Evolutionary conservation across 2,329 filamentous ascomycete genomes (phyloP).

Genomic region (Aspergillus sp.): DNA sequence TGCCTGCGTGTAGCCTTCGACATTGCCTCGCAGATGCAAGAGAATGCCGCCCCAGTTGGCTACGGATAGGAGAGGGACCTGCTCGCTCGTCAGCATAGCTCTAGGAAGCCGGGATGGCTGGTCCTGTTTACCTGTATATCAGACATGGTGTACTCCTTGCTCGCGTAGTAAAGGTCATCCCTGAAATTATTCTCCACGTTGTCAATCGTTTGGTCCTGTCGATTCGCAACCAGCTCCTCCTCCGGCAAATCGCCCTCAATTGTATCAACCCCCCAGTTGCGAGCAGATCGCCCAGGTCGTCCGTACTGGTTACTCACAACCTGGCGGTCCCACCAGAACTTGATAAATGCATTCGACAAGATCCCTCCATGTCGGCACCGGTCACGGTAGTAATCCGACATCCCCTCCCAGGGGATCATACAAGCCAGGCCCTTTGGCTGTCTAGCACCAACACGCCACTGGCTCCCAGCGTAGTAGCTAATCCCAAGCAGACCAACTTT

Average conservation of each 20-base stretch:
- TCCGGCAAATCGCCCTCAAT: conserved; percentile 41
- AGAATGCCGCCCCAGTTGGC: conserved; percentile 72
- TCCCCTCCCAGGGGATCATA: conserved; percentile 58
- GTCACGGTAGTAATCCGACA: conserved; percentile 59
- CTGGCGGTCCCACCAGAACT: conserved; percentile 67
- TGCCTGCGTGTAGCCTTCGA: conserved; percentile 63
- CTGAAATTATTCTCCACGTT: conserved; percentile 56
- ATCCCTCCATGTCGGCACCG: conserved; percentile 63
- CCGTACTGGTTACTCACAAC: conserved; percentile 70
- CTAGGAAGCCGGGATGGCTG: not conserved
- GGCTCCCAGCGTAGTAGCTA: conserved; percentile 54
- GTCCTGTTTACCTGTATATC: conserved; percentile 61
- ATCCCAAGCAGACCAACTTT: conserved; percentile 54
- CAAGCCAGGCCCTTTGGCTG: conserved; percentile 52
- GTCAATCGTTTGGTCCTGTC: conserved; percentile 45
- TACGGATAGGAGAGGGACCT: conserved; percentile 60
- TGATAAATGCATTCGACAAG: conserved; percentile 58
- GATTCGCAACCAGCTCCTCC: conserved; percentile 37
- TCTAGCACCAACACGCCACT: conserved; percentile 56
- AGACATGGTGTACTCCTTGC: conserved; percentile 63
- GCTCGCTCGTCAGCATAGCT: not conserved
- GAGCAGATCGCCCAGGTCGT: conserved; percentile 47
- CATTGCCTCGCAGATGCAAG: conserved; percentile 67
- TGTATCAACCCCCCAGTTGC: conserved; percentile 54
- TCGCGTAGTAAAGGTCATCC: conserved; percentile 64